Evolutionary conservation across 169 alveolate genomes (phyloP).

Genomic region (Theileria equi): DNA sequence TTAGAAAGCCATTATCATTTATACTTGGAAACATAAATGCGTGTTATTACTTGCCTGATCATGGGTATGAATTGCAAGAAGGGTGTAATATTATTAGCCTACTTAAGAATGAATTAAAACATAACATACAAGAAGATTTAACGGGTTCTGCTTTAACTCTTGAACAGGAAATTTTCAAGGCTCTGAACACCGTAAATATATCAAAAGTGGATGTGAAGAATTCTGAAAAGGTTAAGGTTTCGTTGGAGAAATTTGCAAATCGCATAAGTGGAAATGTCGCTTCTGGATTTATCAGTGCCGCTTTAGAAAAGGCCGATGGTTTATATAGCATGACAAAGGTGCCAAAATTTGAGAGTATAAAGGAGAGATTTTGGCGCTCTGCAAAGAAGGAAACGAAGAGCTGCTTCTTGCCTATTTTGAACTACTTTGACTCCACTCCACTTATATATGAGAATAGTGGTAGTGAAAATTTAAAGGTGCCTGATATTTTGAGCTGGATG

Average conservation of each 20-base stretch:
- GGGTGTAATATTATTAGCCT: too few relatives aligned
- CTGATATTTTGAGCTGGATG: too few relatives aligned
- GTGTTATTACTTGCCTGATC: too few relatives aligned
- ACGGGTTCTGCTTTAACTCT: too few relatives aligned
- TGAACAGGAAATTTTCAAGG: slow-evolving; percentile 19
- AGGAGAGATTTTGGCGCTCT: slow-evolving; percentile 34
- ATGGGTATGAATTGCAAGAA: too few relatives aligned
- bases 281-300: slow-evolving; percentile 37
- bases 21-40: too few relatives aligned
- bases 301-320: slow-evolving; percentile 50
- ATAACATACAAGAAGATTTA: too few relatives aligned
- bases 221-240: slow-evolving; percentile 25
- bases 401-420: slow-evolving; percentile 40
- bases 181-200: slow-evolving; percentile 24
- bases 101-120: too few relatives aligned
- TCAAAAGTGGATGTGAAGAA: slow-evolving; percentile 28
- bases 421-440: slow-evolving; percentile 29
- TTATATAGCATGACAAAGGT: slow-evolving; percentile 29
- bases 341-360: slow-evolving; percentile 37
- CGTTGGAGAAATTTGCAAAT: slow-evolving; percentile 38
- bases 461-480: too few relatives aligned
- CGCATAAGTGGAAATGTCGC: slow-evolving; percentile 50
- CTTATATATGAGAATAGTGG: too few relatives aligned
- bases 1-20: too few relatives aligned
- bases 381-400: slow-evolving; percentile 12